A percentile compares a stretch with the other conserved stretches of the same genome.
Conservation (phyloP, 805 yeast species). For the Metschnikowia proteae region DNA sequence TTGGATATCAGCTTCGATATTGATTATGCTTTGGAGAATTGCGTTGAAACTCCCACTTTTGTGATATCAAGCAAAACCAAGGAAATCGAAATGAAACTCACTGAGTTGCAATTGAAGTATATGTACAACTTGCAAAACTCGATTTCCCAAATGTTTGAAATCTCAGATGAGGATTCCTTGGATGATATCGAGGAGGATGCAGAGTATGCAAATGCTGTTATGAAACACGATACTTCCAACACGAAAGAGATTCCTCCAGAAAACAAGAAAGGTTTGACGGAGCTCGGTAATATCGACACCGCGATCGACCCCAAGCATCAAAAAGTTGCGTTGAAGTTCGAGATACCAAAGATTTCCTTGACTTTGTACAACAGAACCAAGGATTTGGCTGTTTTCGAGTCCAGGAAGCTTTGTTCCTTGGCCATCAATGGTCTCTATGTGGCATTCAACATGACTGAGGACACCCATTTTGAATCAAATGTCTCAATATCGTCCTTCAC, state of each 20-base stretch:
- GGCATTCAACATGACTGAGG: constrained; percentile 47
- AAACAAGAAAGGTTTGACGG: neutral
- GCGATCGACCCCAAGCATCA: constrained; percentile 26
- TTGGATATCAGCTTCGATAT: constrained; percentile 61
- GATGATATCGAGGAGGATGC: constrained; percentile 63
- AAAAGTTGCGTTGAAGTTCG: constrained; percentile 48
- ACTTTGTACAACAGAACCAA: constrained; percentile 55
- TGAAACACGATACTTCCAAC: constrained; percentile 21
- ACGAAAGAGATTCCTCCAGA: neutral
- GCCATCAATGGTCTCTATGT: constrained; percentile 58
- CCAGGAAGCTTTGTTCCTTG: constrained; percentile 31
- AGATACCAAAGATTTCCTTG: constrained; percentile 60
- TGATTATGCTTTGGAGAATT: constrained; percentile 46
- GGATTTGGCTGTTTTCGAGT: constrained; percentile 29
- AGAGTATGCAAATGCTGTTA: constrained; percentile 53
- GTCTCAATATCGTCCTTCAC: constrained; percentile 68
- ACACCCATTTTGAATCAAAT: constrained; percentile 56
- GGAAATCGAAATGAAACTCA: constrained; percentile 58
- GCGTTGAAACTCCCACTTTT: constrained; percentile 43
- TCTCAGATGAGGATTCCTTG: constrained; percentile 35
- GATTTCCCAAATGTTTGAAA: constrained; percentile 51
- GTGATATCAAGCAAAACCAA: constrained; percentile 55
- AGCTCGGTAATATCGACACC: constrained; percentile 6
- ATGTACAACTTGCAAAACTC: constrained; percentile 53
- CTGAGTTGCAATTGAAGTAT: constrained; percentile 68